Evolutionary conservation across 2,329 filamentous ascomycete genomes (phyloP), one percentile per base, ranked within the genome.

Genomic region (Graphiopsis chlorocephala): DNA sequence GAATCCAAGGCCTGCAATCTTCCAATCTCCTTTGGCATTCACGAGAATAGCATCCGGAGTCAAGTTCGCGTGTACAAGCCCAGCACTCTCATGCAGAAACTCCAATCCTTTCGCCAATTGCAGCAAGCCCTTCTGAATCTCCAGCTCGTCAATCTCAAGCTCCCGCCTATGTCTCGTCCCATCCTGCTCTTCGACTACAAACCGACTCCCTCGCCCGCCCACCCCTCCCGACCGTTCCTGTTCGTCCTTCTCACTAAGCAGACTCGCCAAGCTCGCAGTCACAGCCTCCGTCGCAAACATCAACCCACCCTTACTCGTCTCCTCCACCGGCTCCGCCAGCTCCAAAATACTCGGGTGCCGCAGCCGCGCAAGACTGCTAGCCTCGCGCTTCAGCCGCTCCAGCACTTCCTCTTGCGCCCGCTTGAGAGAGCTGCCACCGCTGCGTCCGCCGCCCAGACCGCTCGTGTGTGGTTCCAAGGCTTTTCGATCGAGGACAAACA

Each of bases 1-100:
- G 77, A 97, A 99, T 0, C 90, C 87, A 45, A 99, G 84, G n/a
- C 94, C 95, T 71, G 93, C 94, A 67, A 99, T 91, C 77, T 99
- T 99, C 95, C 95, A 99, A 78, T 99, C 95, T 56, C 92, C 96
- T 86, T 99, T 99, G 47, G 91, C 87, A 79, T 99, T 99, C 77
- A 99, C 88, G 69, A 97, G 90, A 68, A 99, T 88, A 20, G 93
- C 91, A 68, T 98, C 94, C 0, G 95, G 95, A 0, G 93, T 98
- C 68, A 99, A 78, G 75, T 99, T 99, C 56, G 91, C 92, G 78
- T 99, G 95, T 0, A 98, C 92, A 57, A 99, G 84, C 0, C 92
- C 92, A 11, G 94, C 94, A 75, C 94, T 97, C 75, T 98, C 94
- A 75, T 98, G 94, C 66, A 98, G 80, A 75, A 98, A 98, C 78